phyloP scores from a whole-genome alignment of 352 stramenopile species.

The Phytophthora lateralis region DNA sequence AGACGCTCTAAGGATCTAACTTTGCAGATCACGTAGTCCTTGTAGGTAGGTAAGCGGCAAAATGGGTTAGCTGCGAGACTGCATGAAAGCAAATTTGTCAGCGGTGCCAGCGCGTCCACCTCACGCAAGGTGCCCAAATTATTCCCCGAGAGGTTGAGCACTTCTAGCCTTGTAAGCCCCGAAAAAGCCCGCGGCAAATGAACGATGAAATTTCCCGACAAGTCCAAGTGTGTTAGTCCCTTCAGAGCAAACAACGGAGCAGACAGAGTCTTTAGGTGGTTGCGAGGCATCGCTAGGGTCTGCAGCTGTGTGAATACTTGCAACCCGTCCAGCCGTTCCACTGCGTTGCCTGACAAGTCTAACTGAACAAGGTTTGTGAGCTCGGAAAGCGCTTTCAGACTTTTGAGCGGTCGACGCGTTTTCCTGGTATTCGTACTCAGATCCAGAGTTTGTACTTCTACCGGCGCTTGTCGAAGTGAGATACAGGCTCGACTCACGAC shows the following conservation, averaged over 20 bases:
- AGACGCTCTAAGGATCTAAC: slow-evolving; percentile 63
- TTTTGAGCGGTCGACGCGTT: slow-evolving; percentile 65
- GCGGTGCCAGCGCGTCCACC: slow-evolving; percentile 59
- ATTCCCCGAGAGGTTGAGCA: slow-evolving; percentile 74
- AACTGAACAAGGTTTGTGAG: slow-evolving; percentile 60
- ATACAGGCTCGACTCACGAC: slow-evolving; percentile 46
- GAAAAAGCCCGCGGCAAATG: slow-evolving; percentile 70
- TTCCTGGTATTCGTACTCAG: slow-evolving; percentile 57
- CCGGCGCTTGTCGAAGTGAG: slow-evolving; percentile 26
- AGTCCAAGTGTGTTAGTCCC: slow-evolving; percentile 53
- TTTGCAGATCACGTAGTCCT: slow-evolving; percentile 76
- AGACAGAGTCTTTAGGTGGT: slow-evolving; percentile 73
- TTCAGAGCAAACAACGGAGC: slow-evolving; percentile 50
- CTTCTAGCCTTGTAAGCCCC: slow-evolving; percentile 54
- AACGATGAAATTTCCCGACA: slow-evolving; percentile 84
- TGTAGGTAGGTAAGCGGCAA: slow-evolving; percentile 75
- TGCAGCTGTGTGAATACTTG: slow-evolving; percentile 57
- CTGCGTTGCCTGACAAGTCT: slow-evolving; percentile 68
- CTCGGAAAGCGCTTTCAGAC: slow-evolving; percentile 46
- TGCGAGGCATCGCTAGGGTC: slow-evolving; percentile 57
- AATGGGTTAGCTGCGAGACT: slow-evolving; percentile 76
- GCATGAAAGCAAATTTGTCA: slow-evolving; percentile 68
- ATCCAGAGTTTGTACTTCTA: slow-evolving; percentile 44
- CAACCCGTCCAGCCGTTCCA: slow-evolving; percentile 60
- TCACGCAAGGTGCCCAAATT: slow-evolving; percentile 75